phyloP scores from a whole-genome alignment of 2,329 filamentous ascomycete species.

The Aspergillus oerlinghausenensis region DNA sequence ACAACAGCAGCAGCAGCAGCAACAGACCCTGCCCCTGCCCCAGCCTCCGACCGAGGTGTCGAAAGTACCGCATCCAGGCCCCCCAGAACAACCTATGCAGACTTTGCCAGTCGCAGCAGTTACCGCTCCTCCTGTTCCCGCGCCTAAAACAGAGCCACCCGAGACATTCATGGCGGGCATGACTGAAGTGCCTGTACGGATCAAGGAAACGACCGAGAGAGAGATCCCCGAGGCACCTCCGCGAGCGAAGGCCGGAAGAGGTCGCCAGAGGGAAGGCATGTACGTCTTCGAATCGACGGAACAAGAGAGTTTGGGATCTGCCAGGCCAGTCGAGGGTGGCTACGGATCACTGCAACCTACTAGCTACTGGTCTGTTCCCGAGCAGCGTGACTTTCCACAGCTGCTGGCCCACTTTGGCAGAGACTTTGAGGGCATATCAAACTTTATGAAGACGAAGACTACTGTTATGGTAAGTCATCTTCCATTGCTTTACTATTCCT shows the following conservation, averaged over 20 bases:
- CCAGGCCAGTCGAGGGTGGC: conserved; percentile 25
- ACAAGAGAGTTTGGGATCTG: conserved; percentile 18
- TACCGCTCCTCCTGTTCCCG: conserved; percentile 17
- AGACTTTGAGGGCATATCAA: conserved; percentile 46
- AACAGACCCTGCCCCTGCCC: conserved; percentile 11
- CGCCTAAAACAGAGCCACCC: conserved; percentile 23
- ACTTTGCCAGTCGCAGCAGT: conserved; percentile 2
- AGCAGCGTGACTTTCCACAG: conserved; percentile 44
- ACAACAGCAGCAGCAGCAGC: conserved; percentile 6
- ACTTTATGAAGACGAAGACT: conserved; percentile 50
- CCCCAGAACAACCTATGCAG: conserved; percentile 8
- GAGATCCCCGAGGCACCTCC: conserved; percentile 19
- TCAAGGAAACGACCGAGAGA: conserved; percentile 27
- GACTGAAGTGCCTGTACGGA: conserved; percentile 13
- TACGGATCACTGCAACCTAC: conserved; percentile 42
- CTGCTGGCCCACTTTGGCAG: conserved; percentile 45
- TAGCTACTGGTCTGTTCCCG: conserved; percentile 51
- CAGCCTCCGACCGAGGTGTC: conserved; percentile 9
- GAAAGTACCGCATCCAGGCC: conserved; percentile 11
- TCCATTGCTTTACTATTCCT: background rate
- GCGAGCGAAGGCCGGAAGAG: conserved; percentile 25
- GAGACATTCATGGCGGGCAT: conserved; percentile 17
- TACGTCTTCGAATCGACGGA: conserved; percentile 35
- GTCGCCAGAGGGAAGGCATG: conserved; percentile 29
- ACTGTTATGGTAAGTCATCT: conserved; percentile 44